A percentile compares a stretch with the other conserved stretches of the same genome.
Evolutionary conservation across 495 filamentous ascomycete genomes (phyloP).

Genomic region (Hypoxylon intermedium): DNA sequence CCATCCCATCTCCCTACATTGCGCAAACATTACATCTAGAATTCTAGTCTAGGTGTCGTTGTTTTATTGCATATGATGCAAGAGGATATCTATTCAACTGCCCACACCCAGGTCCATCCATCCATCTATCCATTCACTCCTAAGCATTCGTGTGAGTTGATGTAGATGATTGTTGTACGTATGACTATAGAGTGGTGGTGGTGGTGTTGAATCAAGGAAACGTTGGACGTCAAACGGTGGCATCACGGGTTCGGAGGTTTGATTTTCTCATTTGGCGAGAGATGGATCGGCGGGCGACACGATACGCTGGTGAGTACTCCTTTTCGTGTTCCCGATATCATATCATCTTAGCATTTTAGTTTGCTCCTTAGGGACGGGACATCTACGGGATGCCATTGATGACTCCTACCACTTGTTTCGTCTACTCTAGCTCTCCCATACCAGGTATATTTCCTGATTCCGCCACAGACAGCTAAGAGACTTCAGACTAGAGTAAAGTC

Average conservation of each 20-base stretch:
- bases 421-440: conserved; percentile 8
- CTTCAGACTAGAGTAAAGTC: not conserved
- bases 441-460: conserved; percentile 24
- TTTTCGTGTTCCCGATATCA: conserved; percentile 11
- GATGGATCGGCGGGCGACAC: conserved; percentile 14
- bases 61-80: no score
- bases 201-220: conserved; percentile 5
- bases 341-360: not conserved
- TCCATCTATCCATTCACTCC: no score
- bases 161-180: no score
- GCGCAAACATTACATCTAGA: no score
- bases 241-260: conserved; percentile 31
- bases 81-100: no score
- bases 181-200: not conserved
- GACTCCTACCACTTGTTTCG: conserved; percentile 8
- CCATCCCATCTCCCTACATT: no score
- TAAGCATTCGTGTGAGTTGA: no score
- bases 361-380: not conserved
- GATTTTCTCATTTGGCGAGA: conserved; percentile 28
- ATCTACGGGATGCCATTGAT: conserved; percentile 7
- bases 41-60: no score
- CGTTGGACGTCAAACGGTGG: conserved; percentile 16
- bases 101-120: no score
- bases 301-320: conserved; percentile 2
- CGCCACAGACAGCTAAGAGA: not conserved